Evolutionary conservation across 805 yeast species (phyloP), one percentile per base, ranked within the genome.

Genomic region (Lachancea sp.): DNA sequence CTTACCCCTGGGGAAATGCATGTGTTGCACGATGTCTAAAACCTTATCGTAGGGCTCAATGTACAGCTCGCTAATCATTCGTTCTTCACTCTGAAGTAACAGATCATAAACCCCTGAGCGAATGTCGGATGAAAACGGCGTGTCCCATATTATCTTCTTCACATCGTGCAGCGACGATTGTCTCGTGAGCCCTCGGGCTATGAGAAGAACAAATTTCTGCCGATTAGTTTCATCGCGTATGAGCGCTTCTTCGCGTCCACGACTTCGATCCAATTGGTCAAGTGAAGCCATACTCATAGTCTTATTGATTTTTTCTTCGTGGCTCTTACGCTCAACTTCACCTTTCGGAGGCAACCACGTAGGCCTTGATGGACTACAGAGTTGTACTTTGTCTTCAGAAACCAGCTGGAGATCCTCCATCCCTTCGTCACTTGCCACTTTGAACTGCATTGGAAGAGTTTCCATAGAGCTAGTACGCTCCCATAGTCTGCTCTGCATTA

Each of bases 331-430:
- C 55, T 82, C 90, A 11, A 56, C 59, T 3, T 65, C 56, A 33
- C 70, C 67, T 58, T 82, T 82, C 5, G 88, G 88, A 5, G 90
- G 90, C 37, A 81, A 60, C 75, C 86, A 79, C 41, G 79, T 73
- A 2, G 90, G 90, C 52, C 90, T 70, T 1, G 87, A 74, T 36
- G 77, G 78, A 42, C 82, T 73, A 31, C 82, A 62, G 10, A 66
- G 61, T 19, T 70, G 71, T 31, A 79, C 58, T 53, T 82, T 82
- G 54, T 81, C 84, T 1, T 70, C 73, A 1, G 88, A 81, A 1
- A 83, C 73, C 30, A 84, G 63, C 40, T 69, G 63, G 49, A 78
- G 62, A 58, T 82, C 87, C 44, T 82, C 89, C 49, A 81, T 58
- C 3, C 73, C 73, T 17, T 61, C 57, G 13, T 57, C 59, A 29